Evolutionary conservation across 2,329 filamentous ascomycete species (phyloP).

Genomic region (Colletotrichum kahawae): DNA sequence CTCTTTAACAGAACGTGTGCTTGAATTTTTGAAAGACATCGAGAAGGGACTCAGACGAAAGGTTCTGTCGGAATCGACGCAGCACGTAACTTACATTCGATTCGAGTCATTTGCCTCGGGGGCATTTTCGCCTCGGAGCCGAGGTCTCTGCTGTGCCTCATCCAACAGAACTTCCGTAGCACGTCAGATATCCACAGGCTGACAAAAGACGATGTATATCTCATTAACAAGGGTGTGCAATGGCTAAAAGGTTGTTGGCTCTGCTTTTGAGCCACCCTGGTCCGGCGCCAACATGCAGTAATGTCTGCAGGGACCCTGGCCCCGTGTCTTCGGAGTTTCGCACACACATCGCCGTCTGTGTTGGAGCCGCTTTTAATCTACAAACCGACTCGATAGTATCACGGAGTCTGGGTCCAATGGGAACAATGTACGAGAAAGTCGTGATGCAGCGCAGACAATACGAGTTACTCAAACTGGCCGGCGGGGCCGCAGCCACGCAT

Average conservation of each 20-base stretch:
- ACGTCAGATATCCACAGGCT: background rate
- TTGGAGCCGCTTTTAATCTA: background rate
- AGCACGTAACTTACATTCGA: background rate
- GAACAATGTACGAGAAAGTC: background rate
- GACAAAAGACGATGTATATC: too few species aligned
- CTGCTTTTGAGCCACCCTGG: background rate
- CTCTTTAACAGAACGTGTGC: background rate
- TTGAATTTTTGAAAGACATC: background rate
- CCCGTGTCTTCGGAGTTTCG: background rate
- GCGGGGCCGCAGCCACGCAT: background rate
- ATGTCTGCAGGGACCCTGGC: background rate
- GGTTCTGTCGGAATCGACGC: background rate
- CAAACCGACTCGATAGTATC: background rate
- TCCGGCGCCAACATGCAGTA: background rate
- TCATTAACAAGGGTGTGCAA: background rate
- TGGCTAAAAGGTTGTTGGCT: background rate
- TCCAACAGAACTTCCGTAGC: background rate
- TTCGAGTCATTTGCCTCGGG: background rate
- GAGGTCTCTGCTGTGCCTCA: background rate
- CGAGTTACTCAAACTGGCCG: background rate
- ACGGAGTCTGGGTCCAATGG: background rate
- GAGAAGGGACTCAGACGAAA: background rate
- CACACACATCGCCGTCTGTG: background rate
- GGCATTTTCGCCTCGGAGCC: background rate
- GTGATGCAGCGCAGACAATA: background rate